phyloP scores from a whole-genome alignment of 495 filamentous ascomycete genomes.

The Tricharina praecox region DNA sequence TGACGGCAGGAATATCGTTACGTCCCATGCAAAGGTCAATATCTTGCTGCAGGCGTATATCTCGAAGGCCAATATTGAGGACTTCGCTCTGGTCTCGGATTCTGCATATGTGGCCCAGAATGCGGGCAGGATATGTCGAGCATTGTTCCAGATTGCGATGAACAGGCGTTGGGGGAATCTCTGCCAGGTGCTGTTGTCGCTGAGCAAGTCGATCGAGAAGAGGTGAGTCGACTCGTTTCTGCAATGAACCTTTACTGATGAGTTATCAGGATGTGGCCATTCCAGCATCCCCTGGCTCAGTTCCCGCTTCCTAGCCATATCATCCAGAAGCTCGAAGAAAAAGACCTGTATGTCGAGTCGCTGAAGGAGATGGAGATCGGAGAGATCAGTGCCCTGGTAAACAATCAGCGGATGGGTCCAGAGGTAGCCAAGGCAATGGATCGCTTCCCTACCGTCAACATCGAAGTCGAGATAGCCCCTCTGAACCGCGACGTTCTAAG shows the following conservation, averaged over 20 bases:
- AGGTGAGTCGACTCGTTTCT: slow-evolving; percentile 24
- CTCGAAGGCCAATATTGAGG: slow-evolving; percentile 69
- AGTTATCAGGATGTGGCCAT: slow-evolving; percentile 57
- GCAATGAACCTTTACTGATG: neutral
- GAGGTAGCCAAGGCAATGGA: slow-evolving; percentile 64
- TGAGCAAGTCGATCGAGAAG: slow-evolving; percentile 94
- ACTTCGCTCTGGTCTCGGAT: slow-evolving; percentile 84
- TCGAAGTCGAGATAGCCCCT: slow-evolving; percentile 88
- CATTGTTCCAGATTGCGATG: slow-evolving; percentile 91
- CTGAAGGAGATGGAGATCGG: slow-evolving; percentile 80
- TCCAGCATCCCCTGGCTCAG: slow-evolving; percentile 85
- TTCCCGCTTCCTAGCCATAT: slow-evolving; percentile 80
- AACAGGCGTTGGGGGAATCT: slow-evolving; percentile 90
- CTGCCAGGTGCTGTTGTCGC: slow-evolving; percentile 68
- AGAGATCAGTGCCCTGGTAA: slow-evolving; percentile 82
- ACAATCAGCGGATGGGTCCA: slow-evolving; percentile 71
- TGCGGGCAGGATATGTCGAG: slow-evolving; percentile 79
- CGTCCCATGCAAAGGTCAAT: slow-evolving; percentile 81
- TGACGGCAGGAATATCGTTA: slow-evolving; percentile 49
- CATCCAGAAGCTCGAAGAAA: slow-evolving; percentile 64
- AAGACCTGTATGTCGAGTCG: slow-evolving; percentile 54
- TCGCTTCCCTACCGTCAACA: slow-evolving; percentile 77
- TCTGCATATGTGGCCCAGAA: slow-evolving; percentile 92
- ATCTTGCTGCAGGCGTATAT: slow-evolving; percentile 90
- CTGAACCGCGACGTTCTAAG: slow-evolving; percentile 86